These are phyloP conservation scores for Allium fistulosum DNA, from an alignment of 106 monocot species.

Conservation along the genomic window DNA sequence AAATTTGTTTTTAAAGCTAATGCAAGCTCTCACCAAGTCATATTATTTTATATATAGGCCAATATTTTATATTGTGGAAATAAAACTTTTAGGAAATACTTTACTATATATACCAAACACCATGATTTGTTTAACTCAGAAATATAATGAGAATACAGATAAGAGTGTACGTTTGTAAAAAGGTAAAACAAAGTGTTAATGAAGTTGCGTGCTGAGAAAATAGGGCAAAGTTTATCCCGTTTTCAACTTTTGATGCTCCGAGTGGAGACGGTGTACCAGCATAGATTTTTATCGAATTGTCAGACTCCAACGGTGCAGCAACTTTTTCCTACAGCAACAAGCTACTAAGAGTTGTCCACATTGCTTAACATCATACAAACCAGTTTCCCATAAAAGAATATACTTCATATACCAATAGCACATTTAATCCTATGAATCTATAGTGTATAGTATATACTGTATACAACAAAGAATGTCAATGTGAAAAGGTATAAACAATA, in stretches of 20 bases:
- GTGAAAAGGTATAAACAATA: no score
- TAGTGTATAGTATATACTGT: no score
- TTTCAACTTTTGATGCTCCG: constrained; percentile 68
- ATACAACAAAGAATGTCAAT: no score
- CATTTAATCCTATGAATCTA: neutral
- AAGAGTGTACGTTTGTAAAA: constrained; percentile 21
- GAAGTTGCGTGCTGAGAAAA: constrained; percentile 77
- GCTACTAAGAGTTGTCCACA: neutral
- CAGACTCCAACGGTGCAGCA: constrained; percentile 10
- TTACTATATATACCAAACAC: no score
- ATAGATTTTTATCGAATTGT: constrained; percentile 39
- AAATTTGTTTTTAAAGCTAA: no score
- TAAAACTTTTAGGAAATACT: no score
- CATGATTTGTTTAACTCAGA: neutral
- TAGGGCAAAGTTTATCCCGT: constrained; percentile 71
- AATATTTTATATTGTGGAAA: no score
- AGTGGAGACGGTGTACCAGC: constrained; percentile 66
- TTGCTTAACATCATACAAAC: neutral
- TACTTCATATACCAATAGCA: neutral
- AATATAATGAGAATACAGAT: neutral
- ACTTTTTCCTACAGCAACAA: constrained; percentile 17
- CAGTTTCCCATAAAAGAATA: neutral
- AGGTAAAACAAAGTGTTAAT: constrained; percentile 57
- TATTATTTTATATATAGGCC: no score
- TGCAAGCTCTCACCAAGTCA: no score